These are phyloP conservation scores for Penicillium dipodomyicola DNA, from an alignment of 495 filamentous ascomycete genomes.

Conservation along the genomic window DNA sequence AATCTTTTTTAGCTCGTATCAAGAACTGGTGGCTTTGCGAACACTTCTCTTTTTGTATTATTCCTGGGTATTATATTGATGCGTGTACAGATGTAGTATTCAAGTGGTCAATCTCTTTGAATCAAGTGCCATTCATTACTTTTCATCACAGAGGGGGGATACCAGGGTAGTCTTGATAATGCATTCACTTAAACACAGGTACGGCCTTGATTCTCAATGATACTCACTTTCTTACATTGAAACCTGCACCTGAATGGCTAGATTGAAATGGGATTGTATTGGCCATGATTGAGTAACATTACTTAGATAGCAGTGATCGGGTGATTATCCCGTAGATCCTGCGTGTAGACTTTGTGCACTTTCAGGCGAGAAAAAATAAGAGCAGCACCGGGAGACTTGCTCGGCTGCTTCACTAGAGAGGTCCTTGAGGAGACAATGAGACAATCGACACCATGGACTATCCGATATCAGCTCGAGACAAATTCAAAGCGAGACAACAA, in stretches of 20 bases:
- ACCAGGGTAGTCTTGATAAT: background rate
- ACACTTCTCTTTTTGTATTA: background rate
- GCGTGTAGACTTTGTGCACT: background rate
- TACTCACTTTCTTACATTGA: background rate
- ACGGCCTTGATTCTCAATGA: background rate
- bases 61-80: background rate
- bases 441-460: background rate
- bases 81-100: background rate
- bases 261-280: background rate
- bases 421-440: background rate
- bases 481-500: constrained; percentile 18
- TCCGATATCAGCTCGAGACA: background rate
- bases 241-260: background rate
- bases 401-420: no score
- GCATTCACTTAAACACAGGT: background rate
- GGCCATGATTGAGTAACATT: background rate
- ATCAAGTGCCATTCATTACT: background rate
- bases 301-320: background rate
- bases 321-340: no score
- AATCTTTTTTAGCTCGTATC: constrained; percentile 4
- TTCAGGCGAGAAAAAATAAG: background rate
- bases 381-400: background rate
- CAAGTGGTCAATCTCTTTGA: background rate
- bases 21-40: background rate
- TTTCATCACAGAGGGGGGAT: background rate